A percentile compares a stretch with the other conserved stretches of the same genome.
These are phyloP conservation scores for Iris macrosiphon DNA, from an alignment of 106 monocot species.

Conservation along the genomic window DNA sequence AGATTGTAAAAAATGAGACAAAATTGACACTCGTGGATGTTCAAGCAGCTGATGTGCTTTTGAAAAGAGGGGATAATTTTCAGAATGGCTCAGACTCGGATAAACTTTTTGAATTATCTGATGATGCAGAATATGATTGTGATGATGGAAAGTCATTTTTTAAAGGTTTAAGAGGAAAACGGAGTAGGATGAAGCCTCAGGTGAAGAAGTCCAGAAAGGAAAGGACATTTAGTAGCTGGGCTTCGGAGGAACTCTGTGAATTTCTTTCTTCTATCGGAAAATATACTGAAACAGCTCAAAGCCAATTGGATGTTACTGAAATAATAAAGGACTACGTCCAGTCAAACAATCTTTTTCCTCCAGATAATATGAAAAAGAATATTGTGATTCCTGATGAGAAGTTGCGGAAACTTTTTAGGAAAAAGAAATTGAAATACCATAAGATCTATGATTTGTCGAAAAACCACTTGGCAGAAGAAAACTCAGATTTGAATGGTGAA, in stretches of 20 bases:
- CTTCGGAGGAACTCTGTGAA: conserved; percentile 46
- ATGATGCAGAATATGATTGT: conserved; percentile 20
- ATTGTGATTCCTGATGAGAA: conserved; percentile 52
- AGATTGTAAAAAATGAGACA: conserved; percentile 48
- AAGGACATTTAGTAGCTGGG: conserved; percentile 55
- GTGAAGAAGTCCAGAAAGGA: conserved; percentile 34
- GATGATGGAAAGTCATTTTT: conserved; percentile 18
- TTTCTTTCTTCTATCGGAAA: conserved; percentile 66
- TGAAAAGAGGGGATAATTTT: conserved; percentile 23
- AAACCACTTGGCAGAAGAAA: conserved; percentile 48
- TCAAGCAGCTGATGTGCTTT: conserved; percentile 25
- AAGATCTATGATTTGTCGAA: conserved; percentile 18
- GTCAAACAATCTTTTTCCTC: conserved; percentile 52
- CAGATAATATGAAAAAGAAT: conserved; percentile 48
- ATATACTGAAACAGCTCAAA: conserved; percentile 29
- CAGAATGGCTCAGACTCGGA: conserved; percentile 20
- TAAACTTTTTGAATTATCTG: conserved; percentile 10
- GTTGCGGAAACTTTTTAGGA: conserved; percentile 53
- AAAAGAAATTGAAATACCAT: conserved; percentile 44
- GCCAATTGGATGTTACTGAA: conserved; percentile 43
- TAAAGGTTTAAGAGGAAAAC: conserved; percentile 11
- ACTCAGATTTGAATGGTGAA: conserved; percentile 37
- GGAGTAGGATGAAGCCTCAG: conserved; percentile 8
- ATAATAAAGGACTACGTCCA: conserved; percentile 60
- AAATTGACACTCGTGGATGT: conserved; percentile 40